Evolutionary conservation across 495 filamentous ascomycete species (phyloP).

Genomic region (Oidiodendron maius): DNA sequence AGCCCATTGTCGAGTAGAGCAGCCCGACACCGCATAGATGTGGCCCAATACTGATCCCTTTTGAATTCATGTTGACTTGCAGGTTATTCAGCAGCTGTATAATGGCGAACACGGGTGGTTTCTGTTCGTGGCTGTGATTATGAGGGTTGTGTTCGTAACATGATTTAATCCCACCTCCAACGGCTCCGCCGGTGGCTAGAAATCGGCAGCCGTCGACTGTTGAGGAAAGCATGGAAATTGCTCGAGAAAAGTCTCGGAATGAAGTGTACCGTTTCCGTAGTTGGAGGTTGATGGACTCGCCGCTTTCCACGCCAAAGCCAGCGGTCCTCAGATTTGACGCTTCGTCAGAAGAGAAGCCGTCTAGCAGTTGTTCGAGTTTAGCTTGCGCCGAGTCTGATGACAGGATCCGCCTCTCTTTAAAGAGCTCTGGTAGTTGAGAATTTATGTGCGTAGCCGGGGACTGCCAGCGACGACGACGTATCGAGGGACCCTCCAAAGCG

Average conservation of each 20-base stretch:
- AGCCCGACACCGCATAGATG: slow-evolving; percentile 10
- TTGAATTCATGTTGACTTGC: slow-evolving; percentile 10
- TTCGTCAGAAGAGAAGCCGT: slow-evolving; percentile 1
- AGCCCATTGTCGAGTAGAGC: slow-evolving; percentile 11
- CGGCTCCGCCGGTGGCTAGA: not conserved
- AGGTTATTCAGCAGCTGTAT: slow-evolving; percentile 15
- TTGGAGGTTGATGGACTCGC: slow-evolving; percentile 2
- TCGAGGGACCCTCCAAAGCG: slow-evolving; percentile 11
- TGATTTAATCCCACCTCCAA: not conserved
- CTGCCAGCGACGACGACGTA: too few species aligned
- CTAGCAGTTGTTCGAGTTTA: slow-evolving; percentile 6
- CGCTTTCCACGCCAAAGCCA: not conserved
- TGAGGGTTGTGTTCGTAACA: too few species aligned
- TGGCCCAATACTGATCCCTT: slow-evolving; percentile 4
- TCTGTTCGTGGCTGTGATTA: too few species aligned
- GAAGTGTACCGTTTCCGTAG: not conserved
- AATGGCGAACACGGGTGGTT: not conserved
- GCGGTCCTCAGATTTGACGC: not conserved
- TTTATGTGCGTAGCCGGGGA: not conserved
- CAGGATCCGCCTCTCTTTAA: slow-evolving; percentile 2
- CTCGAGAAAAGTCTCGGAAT: not conserved
- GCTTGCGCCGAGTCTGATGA: slow-evolving; percentile 2
- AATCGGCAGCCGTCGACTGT: slow-evolving; percentile 15
- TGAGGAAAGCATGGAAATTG: slow-evolving; percentile 11
- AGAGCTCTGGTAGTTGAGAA: not conserved